Percentiles rank a stretch among this genome's conserved stretches.
phyloP scores from a whole-genome alignment of 768 basidiomycete species.

The Daedalea quercina region DNA sequence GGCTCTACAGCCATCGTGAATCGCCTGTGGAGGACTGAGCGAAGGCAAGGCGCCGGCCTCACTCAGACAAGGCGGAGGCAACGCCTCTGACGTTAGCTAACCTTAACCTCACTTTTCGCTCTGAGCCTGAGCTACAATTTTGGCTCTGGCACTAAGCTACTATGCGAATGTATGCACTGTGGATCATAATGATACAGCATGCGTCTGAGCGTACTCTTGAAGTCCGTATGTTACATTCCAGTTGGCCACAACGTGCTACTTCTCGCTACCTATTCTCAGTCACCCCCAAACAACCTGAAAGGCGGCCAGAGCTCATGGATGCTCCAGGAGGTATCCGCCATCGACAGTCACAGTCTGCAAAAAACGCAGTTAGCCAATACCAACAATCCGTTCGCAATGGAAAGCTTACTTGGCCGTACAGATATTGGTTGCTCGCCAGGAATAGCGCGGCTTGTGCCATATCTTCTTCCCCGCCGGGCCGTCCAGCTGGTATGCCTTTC shows the following conservation, averaged over 20 bases:
- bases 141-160: too few relatives aligned
- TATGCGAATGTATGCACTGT: too few relatives aligned
- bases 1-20: neutral
- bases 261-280: neutral
- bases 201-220: too few relatives aligned
- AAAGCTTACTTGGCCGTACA: slow-evolving; percentile 28
- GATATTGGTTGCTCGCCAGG: slow-evolving; percentile 26
- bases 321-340: slow-evolving; percentile 22
- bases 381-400: neutral
- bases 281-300: neutral
- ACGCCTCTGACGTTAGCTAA: neutral
- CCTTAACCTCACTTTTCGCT: neutral
- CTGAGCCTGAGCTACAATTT: neutral
- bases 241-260: neutral
- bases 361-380: neutral
- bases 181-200: too few relatives aligned
- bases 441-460: slow-evolving; percentile 28
- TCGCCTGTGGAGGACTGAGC: neutral
- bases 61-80: neutral
- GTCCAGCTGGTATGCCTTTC: slow-evolving; percentile 28
- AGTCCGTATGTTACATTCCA: neutral
- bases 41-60: neutral
- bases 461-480: slow-evolving; percentile 29
- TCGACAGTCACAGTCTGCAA: slow-evolving; percentile 19
- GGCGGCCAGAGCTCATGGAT: slow-evolving; percentile 15